A percentile compares a stretch with the other conserved stretches of the same genome.
phyloP scores from a whole-genome alignment of 371 early-diverging fungal species.

The Mucor sp. region DNA sequence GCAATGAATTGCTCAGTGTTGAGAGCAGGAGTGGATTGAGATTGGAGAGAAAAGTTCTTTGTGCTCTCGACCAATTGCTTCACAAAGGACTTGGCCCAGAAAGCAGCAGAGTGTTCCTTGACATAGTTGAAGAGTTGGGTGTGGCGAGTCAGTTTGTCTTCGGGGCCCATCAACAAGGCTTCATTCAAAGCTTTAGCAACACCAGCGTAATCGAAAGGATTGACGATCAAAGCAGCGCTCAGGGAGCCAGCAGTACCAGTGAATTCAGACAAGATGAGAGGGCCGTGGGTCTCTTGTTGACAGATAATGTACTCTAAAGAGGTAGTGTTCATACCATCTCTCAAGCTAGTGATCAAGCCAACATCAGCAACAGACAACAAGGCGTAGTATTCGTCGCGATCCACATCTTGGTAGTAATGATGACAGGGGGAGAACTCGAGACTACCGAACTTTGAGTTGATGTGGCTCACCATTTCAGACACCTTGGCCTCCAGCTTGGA shows the following conservation, averaged over 20 bases:
- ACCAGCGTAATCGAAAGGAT: slow-evolving; percentile 95
- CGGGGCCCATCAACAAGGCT: slow-evolving; percentile 79
- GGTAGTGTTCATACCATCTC: slow-evolving; percentile 99
- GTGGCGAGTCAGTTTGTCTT: slow-evolving; percentile 69
- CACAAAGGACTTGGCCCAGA: slow-evolving; percentile 89
- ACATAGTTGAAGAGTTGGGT: slow-evolving; percentile 83
- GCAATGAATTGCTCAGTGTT: slow-evolving; percentile 41
- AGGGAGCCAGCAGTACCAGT: slow-evolving; percentile 96
- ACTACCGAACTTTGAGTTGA: slow-evolving; percentile 94
- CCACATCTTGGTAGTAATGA: slow-evolving; percentile 95
- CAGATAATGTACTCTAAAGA: slow-evolving; percentile 98
- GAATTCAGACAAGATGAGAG: slow-evolving; percentile 97
- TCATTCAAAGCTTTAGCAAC: slow-evolving; percentile 89
- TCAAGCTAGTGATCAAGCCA: slow-evolving; percentile 93
- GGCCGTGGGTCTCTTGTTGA: slow-evolving; percentile 89
- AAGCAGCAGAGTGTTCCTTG: slow-evolving; percentile 81
- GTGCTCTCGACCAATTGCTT: slow-evolving; percentile 51
- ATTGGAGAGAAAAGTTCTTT: slow-evolving; percentile 44
- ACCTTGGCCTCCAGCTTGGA: slow-evolving; percentile 83
- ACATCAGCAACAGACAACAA: slow-evolving; percentile 94
- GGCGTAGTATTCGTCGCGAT: slow-evolving; percentile 95
- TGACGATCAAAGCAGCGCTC: slow-evolving; percentile 88
- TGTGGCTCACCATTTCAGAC: slow-evolving; percentile 87
- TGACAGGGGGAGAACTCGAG: slow-evolving; percentile 95
- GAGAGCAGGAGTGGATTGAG: slow-evolving; percentile 68